These are phyloP conservation scores for Polyporus tsugae DNA, from an alignment of 1,284 basidiomycete genomes.

Conservation along the genomic window DNA sequence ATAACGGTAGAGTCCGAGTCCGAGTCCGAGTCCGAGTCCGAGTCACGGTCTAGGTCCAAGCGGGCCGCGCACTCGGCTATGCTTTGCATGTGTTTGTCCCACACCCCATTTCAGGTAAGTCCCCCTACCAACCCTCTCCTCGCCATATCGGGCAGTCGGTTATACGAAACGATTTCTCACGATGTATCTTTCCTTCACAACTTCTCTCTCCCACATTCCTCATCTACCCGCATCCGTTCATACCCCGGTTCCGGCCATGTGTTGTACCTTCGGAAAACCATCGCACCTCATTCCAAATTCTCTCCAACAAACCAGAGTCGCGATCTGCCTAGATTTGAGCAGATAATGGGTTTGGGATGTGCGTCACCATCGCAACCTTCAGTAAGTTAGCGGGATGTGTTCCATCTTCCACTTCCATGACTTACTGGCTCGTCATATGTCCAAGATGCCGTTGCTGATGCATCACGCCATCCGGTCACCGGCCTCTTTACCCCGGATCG, in stretches of 20 bases:
- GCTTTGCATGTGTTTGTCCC: conserved; percentile 23
- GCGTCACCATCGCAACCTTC: conserved; percentile 6
- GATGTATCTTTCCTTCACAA: conserved; percentile 1
- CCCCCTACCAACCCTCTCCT: not conserved
- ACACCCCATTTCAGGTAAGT: not conserved
- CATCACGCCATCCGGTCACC: conserved; percentile 1
- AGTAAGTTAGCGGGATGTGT: conserved; percentile 1
- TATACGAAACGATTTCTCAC: conserved; percentile 24
- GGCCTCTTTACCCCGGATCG: conserved; percentile 8
- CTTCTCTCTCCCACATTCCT: conserved; percentile 9
- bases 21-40: conserved; percentile 13
- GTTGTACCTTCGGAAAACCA: not conserved
- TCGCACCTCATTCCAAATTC: not conserved
- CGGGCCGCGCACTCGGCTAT: not conserved
- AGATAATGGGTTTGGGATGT: not conserved
- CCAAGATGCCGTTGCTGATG: conserved; percentile 7
- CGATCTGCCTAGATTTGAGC: conserved; percentile 4
- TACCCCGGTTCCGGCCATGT: not conserved
- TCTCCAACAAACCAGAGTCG: not conserved
- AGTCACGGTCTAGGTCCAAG: conserved; percentile 13
- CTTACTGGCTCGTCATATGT: conserved; percentile 9
- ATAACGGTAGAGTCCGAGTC: conserved; percentile 48
- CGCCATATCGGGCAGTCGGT: conserved; percentile 14
- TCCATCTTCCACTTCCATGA: not conserved
- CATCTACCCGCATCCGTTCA: conserved; percentile 3